Evolutionary conservation across 2,329 filamentous ascomycete species (phyloP), one percentile per base, ranked within the genome.

Genomic region (Aspergillus pseudoglaucus): DNA sequence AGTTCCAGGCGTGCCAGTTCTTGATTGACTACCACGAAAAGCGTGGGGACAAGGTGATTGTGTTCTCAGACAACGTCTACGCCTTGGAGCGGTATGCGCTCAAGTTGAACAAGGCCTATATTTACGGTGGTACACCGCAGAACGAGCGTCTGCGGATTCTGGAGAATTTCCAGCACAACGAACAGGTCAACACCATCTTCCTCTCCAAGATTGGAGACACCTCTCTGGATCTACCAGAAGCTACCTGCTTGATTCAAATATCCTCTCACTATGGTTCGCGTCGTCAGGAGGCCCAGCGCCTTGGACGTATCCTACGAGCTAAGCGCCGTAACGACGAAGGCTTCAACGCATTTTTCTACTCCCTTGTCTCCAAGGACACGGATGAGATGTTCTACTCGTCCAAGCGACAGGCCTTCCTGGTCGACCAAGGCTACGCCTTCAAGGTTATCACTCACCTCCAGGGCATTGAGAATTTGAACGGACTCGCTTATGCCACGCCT

Each of bases 311-410:
- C 59, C 80, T 98, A 3, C 82, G 93, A 70, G 93, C 93, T 12
- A 98, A 98, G 72, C 83, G 93, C 15, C 81, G 93, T 65, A 97
- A 96, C 59, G 93, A 98, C 59, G 93, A 97, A 67, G 93, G 93
- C 6, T 98, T 98, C 70, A 98, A 98, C 64, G 93, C 93, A 0
- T 98, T 97, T 69, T 98, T 98, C 75, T 98, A 98, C 72, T 95
- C 89, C 0, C 79, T 98, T 1, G 93, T 98, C 3, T 95, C 88
- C 5, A 97, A 97, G 67, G 93, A 98, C 64, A 98, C 93, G 0
- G 85, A 90, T 52, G 93, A 98, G 67, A 97, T 98, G 91, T 93
- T 84, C 65, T 98, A 95, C 68, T 96, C 91, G 0, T 90, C 90
- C 3, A 97, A 96, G 69, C 82, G 93, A 8, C 93, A 98, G 69